Evolutionary conservation across 306 rosid species (phyloP).

Genomic region (Pyrus bretschneideri): DNA sequence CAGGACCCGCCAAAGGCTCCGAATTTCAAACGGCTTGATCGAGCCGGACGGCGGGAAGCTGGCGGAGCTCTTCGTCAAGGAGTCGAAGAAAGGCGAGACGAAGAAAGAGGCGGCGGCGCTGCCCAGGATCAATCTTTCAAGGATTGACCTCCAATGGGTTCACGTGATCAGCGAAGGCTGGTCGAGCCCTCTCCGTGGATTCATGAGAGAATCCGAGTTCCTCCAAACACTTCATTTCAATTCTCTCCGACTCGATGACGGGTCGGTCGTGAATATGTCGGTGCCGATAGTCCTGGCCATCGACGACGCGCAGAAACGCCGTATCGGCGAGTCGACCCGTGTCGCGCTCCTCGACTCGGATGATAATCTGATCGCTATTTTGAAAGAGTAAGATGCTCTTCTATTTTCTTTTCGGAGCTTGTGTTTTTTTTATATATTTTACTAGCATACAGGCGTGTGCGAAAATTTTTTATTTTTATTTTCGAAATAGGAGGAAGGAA

Average conservation of each 20-base stretch:
- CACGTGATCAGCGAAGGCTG: conserved; percentile 97
- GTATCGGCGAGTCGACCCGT: conserved; percentile 54
- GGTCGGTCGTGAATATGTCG: conserved; percentile 85
- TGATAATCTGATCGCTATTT: conserved; percentile 65
- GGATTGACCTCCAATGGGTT: conserved; percentile 77
- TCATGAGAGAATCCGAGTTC: conserved; percentile 98
- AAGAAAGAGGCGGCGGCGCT: conserved; percentile 56
- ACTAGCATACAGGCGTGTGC: too few species aligned
- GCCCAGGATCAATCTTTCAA: conserved; percentile 58
- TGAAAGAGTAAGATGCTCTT: conserved; percentile 54
- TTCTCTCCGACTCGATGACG: conserved; percentile 69
- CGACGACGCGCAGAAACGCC: conserved; percentile 71
- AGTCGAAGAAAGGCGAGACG: conserved; percentile 39
- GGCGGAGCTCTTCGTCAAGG: conserved; percentile 67
- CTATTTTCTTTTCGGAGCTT: not conserved
- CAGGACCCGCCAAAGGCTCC: conserved; percentile 25
- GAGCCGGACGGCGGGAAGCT: conserved; percentile 94
- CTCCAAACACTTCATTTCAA: conserved; percentile 99
- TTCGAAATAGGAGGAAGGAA: too few species aligned
- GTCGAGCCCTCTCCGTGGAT: conserved; percentile 87
- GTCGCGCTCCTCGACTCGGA: conserved; percentile 74
- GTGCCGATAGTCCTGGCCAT: conserved; percentile 88
- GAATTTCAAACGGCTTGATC: conserved; percentile 62
- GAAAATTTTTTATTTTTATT: too few species aligned
- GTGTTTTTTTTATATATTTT: not conserved